A percentile compares a stretch with the other conserved stretches of the same genome.
Evolutionary conservation across 495 filamentous ascomycete genomes (phyloP).

Genomic region (Xylaria telfairii): DNA sequence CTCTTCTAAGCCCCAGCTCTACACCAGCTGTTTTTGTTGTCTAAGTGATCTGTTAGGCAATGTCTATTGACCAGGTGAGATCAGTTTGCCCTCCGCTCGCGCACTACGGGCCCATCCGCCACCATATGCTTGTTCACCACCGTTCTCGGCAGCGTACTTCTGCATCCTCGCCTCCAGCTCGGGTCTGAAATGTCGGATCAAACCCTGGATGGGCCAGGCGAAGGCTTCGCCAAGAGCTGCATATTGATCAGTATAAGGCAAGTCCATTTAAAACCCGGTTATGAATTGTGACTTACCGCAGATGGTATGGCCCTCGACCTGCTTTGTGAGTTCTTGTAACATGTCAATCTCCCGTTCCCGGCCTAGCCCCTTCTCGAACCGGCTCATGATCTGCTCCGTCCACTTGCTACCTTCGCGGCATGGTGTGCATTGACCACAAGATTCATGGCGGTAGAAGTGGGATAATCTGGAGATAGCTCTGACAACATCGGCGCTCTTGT

Average conservation of each 20-base stretch:
- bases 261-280: background rate
- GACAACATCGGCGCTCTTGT: slow-evolving; percentile 95
- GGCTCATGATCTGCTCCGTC: slow-evolving; percentile 98
- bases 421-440: slow-evolving; percentile 96
- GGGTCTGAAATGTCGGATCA: slow-evolving; percentile 96
- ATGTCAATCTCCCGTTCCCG: slow-evolving; percentile 95
- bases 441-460: slow-evolving; percentile 98
- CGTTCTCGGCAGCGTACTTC: slow-evolving; percentile 70
- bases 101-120: slow-evolving; percentile 88
- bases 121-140: slow-evolving; percentile 68
- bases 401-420: slow-evolving; percentile 97
- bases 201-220: slow-evolving; percentile 96
- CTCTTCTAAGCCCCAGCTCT: slow-evolving; percentile 17
- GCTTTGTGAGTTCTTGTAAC: slow-evolving; percentile 98
- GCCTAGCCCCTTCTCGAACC: slow-evolving; percentile 89
- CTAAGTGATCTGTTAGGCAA: background rate
- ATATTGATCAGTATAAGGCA: slow-evolving; percentile 14
- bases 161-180: slow-evolving; percentile 90
- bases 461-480: slow-evolving; percentile 89
- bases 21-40: slow-evolving; percentile 17
- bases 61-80: slow-evolving; percentile 83
- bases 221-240: slow-evolving; percentile 92
- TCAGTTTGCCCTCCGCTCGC: slow-evolving; percentile 76
- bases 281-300: slow-evolving; percentile 65
- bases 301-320: slow-evolving; percentile 98